These are phyloP conservation scores for Lipomyces lipofer DNA, from an alignment of 805 yeast species.

Conservation along the genomic window DNA sequence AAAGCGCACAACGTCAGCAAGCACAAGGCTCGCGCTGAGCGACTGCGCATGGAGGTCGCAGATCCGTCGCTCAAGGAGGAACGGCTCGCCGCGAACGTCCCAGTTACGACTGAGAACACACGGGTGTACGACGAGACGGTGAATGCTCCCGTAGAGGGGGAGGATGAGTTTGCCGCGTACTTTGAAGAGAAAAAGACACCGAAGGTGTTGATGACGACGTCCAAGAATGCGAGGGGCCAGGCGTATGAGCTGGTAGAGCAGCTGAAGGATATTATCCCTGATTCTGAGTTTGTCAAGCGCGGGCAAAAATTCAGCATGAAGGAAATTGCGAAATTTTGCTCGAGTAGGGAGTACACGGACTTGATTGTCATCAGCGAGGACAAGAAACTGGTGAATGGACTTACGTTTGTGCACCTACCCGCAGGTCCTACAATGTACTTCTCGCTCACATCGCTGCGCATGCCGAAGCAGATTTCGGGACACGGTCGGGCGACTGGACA, in stretches of 20 bases:
- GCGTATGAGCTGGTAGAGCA: slow-evolving; percentile 91
- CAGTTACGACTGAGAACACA: slow-evolving; percentile 80
- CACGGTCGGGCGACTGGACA: slow-evolving; percentile 92
- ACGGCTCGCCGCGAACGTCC: slow-evolving; percentile 73
- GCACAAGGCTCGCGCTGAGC: slow-evolving; percentile 71
- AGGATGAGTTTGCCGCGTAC: slow-evolving; percentile 56
- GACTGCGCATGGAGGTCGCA: slow-evolving; percentile 83
- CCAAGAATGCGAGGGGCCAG: slow-evolving; percentile 75
- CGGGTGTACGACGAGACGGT: slow-evolving; percentile 87
- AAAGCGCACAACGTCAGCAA: slow-evolving; percentile 56
- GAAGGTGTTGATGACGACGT: slow-evolving; percentile 86
- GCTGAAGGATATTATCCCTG: slow-evolving; percentile 80
- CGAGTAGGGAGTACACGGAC: slow-evolving; percentile 83
- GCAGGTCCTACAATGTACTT: slow-evolving; percentile 95
- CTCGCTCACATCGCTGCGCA: slow-evolving; percentile 72
- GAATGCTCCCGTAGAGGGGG: slow-evolving; percentile 45
- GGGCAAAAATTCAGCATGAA: slow-evolving; percentile 79
- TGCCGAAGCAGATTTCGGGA: slow-evolving; percentile 73
- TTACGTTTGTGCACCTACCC: slow-evolving; percentile 91
- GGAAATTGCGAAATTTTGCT: slow-evolving; percentile 81
- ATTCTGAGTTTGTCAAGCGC: slow-evolving; percentile 81
- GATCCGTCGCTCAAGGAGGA: slow-evolving; percentile 82
- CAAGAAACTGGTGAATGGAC: slow-evolving; percentile 86
- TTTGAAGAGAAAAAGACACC: slow-evolving; percentile 63
- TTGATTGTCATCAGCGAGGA: slow-evolving; percentile 89